Conservation (phyloP, 1,139 yeast species). For the Suhomyces anneliseae region DNA sequence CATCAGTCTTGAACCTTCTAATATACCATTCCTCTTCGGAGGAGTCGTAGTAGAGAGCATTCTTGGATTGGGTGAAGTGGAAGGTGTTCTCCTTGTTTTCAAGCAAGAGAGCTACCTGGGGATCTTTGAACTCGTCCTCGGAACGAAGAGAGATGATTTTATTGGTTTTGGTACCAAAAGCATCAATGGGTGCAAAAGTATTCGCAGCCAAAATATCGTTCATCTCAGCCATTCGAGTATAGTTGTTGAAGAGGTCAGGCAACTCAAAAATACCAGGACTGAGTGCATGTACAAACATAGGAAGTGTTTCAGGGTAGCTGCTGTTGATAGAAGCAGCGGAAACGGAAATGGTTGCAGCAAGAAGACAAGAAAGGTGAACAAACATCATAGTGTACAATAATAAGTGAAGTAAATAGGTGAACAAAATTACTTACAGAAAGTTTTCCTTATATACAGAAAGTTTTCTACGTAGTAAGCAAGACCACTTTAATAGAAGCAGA, state of each 20-base stretch:
- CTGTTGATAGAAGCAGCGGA: no score
- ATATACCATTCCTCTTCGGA: conserved; percentile 17
- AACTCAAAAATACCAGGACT: not conserved
- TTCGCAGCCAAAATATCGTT: not conserved
- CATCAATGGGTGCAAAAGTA: not conserved
- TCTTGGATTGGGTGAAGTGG: conserved; percentile 12
- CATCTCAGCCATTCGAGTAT: not conserved
- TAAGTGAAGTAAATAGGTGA: no score
- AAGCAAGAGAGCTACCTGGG: conserved; percentile 1
- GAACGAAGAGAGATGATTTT: not conserved
- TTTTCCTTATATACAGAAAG: no score
- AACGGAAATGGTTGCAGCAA: not conserved
- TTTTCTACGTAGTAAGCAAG: no score
- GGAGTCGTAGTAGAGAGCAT: conserved; percentile 18
- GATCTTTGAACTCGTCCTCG: conserved; percentile 1
- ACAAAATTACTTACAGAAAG: no score
- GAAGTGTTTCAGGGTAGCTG: no score
- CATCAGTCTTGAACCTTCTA: conserved; percentile 1
- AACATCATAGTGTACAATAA: no score
- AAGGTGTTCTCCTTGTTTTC: conserved; percentile 13
- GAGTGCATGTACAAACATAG: not conserved
- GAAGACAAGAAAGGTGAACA: no score
- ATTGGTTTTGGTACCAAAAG: not conserved
- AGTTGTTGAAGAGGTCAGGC: not conserved
- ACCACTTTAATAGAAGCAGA: no score